Base-by-base conservation (phyloP, 352 stramenopile genomes). In the Globisporangium nunn region DNA sequence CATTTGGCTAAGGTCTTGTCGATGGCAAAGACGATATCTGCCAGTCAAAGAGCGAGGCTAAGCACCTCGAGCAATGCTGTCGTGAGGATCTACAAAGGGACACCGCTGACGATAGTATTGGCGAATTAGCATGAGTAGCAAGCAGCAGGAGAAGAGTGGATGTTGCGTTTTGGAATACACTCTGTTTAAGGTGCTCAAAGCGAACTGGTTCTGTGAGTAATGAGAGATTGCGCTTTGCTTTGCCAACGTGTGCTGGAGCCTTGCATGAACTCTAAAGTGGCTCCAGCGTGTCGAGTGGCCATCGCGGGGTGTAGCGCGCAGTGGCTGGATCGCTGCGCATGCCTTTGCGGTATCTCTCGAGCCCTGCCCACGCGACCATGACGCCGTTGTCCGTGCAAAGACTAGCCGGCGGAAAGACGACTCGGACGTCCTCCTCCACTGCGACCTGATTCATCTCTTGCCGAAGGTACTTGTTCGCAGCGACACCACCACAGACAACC, bases 301-400 rank as follows among this genome's bases (percentile, higher is more conserved):
- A 94, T 14, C 81, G 81, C 11, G 84, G 84, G 18, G 74, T 66
- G 66, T 94, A 94, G 29, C 81, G 79, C 41, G 74, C 72, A 6
- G 53, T 56, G 11, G 64, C 48, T 0, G 72, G 67, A 14, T 92
- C 77, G 55, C 71, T 87, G 2, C 82, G 81, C 62, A 81, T 76
- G 29, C 78, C 80, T 4, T 59, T 61, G 7, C 52, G 41, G 58
- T 88, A 78, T 29, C 76, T 68, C 60, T 95, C 82, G 12, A 93
- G 68, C 6, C 91, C 95, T 7, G 96, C 90, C 95, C 95, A 99
- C 2, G 96, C 96, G 49, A 97, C 75, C 93, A 98, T 98, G 29
- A 97, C 93, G 48, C 94, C 97, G 67, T 99, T 98, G 82, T 99
- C 97, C 2, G 96, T 99, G 75, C 97, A 99, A 45, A 99, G 88